Conservation (phyloP, 345 rosid species). For the Diplotaxis tenuifolia region DNA sequence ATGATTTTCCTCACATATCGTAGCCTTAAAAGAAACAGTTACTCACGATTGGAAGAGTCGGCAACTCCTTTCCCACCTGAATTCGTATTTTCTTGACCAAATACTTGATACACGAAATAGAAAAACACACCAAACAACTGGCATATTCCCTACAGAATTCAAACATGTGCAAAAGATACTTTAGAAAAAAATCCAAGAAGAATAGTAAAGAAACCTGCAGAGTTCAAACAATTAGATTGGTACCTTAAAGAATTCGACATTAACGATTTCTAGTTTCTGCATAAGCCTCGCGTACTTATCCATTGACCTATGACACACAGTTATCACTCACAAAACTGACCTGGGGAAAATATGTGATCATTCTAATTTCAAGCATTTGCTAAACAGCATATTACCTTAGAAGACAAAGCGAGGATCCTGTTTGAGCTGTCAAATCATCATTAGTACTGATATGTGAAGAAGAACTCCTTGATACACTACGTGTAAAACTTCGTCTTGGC, state of each 20-base stretch:
- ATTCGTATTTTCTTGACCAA: slow-evolving; percentile 58
- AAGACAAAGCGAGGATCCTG: slow-evolving; percentile 97
- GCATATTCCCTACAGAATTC: slow-evolving; percentile 88
- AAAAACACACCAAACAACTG: slow-evolving; percentile 85
- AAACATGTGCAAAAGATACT: slow-evolving; percentile 58
- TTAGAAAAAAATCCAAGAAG: slow-evolving; percentile 31
- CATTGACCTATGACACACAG: slow-evolving; percentile 66
- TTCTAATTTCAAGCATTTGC: slow-evolving; percentile 10
- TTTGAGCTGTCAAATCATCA: slow-evolving; percentile 76
- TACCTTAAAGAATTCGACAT: slow-evolving; percentile 95
- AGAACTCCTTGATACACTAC: slow-evolving; percentile 40
- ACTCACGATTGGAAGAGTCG: slow-evolving; percentile 73
- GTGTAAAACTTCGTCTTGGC: slow-evolving; percentile 80
- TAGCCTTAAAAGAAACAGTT: slow-evolving; percentile 16
- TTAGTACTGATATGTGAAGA: slow-evolving; percentile 53
- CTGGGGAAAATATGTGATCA: neutral
- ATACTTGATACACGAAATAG: slow-evolving; percentile 70
- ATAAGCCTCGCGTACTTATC: slow-evolving; percentile 97
- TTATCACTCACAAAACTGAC: slow-evolving; percentile 7
- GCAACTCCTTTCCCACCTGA: slow-evolving; percentile 57
- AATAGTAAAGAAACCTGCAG: slow-evolving; percentile 30
- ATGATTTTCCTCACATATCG: slow-evolving; percentile 16
- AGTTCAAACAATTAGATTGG: neutral
- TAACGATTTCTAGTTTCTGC: slow-evolving; percentile 94
- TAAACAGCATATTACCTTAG: slow-evolving; percentile 55